Evolutionary conservation across 805 yeast genomes (phyloP), one percentile per base, ranked within the genome.

Genomic region (Wickerhamomyces alni): DNA sequence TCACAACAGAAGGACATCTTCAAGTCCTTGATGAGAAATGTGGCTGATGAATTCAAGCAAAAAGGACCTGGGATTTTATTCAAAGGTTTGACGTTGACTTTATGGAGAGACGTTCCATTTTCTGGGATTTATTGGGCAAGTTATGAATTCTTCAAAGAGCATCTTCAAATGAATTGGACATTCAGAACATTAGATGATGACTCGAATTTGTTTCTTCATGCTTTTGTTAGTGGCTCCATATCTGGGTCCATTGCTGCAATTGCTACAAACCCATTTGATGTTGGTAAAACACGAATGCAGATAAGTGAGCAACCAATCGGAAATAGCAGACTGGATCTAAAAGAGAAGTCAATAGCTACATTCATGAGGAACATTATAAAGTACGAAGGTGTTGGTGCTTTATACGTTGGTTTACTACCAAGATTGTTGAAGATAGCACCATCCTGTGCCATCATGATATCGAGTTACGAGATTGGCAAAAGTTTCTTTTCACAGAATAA

Each of bases 71-170:
- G 63, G 2, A 72, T 87, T 0, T 59, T 93, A 16, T 93, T 88
- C 70, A 80, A 82, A 40, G 99, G 99, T 0, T 65, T 93, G 17
- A 79, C 83, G 30, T 71, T 93, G 30, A 93, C 99, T 0, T 69
- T 93, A 13, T 91, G 96, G 96, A 72, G 99, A 61, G 99, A 93
- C 59, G 98, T 91, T 0, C 99, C 99, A 2, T 93, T 93, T 58
- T 82, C 94, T 45, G 97, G 95, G 1, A 80, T 91, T 2, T 93
- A 93, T 61, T 93, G 99, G 99, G 76, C 87, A 10, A 73, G 82
- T 5, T 87, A 89, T 52, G 98, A 89, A 54, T 69, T 58, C 44
- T 57, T 67, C 29, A 69, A 70, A 43, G 12, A 25, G 17, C 24
- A 28, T 16, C 39, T 42, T 33, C 17, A 41, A 21, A n/a, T 36